A percentile compares a stretch with the other conserved stretches of the same genome.
Conservation (phyloP, 2,329 filamentous ascomycete species). For the Epichloe sylvatica region DNA sequence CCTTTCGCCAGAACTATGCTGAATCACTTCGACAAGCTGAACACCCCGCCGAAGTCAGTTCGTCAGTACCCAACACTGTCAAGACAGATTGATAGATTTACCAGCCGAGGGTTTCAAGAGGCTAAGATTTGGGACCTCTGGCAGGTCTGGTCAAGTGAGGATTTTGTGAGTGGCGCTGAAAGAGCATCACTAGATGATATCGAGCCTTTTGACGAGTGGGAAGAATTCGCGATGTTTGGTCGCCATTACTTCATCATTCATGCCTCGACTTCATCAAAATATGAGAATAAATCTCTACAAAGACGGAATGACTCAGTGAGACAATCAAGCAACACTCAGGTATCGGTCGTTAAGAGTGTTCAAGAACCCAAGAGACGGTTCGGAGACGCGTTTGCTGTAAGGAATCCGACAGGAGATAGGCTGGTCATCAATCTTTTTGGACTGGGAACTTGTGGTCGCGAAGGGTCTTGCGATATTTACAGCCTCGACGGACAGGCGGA, state of each 20-base stretch:
- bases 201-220: conserved; percentile 91
- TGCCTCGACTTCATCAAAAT: conserved; percentile 25
- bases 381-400: conserved; percentile 36
- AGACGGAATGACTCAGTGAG: too few species aligned
- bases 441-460: conserved; percentile 29
- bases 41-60: conserved; percentile 64
- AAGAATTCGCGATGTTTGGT: conserved; percentile 76
- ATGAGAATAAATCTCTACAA: not conserved
- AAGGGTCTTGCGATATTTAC: conserved; percentile 39
- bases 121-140: conserved; percentile 58
- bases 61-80: conserved; percentile 50
- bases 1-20: conserved; percentile 84
- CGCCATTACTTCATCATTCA: conserved; percentile 72
- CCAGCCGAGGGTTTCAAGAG: conserved; percentile 50
- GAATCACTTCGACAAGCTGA: conserved; percentile 65
- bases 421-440: conserved; percentile 33
- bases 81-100: conserved; percentile 58
- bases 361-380: conserved; percentile 38
- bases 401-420: conserved; percentile 25
- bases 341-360: conserved; percentile 7
- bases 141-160: conserved; percentile 63
- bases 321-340: not conserved
- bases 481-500: conserved; percentile 8
- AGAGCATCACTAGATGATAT: conserved; percentile 50
- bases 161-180: conserved; percentile 48